phyloP scores from a whole-genome alignment of 345 rosid species.

The Hibiscus mutabilis region DNA sequence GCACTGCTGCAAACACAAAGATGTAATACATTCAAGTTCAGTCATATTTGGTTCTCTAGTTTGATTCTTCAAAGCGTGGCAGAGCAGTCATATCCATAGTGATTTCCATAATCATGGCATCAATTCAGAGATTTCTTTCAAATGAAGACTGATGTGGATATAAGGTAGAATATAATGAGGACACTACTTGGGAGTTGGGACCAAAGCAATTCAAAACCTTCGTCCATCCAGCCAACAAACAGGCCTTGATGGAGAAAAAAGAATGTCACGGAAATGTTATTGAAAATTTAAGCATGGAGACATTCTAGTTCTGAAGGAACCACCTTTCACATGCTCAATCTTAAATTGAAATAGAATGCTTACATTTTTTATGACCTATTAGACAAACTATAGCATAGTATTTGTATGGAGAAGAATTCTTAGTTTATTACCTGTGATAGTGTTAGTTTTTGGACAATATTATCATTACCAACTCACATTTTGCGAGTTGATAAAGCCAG shows the following conservation, averaged over 20 bases:
- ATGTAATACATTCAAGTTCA: neutral
- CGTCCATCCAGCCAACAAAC: neutral
- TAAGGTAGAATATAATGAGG: neutral
- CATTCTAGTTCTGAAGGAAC: neutral
- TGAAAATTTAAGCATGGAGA: neutral
- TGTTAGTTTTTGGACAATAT: slow-evolving; percentile 77
- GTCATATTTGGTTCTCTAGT: neutral
- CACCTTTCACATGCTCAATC: neutral
- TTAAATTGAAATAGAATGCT: neutral
- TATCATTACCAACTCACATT: slow-evolving; percentile 93
- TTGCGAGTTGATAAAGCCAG: slow-evolving; percentile 79
- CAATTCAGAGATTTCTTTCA: neutral
- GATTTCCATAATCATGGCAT: neutral
- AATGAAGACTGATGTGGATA: neutral
- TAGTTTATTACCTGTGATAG: slow-evolving; percentile 65
- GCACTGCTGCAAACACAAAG: neutral
- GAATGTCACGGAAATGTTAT: neutral
- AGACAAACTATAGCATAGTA: slow-evolving; percentile 4
- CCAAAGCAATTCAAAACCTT: neutral
- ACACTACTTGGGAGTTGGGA: neutral
- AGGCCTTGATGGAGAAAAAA: neutral
- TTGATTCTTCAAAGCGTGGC: neutral
- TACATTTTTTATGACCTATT: neutral
- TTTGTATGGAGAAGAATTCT: slow-evolving; percentile 11
- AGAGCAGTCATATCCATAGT: neutral